Evolutionary conservation across 2,329 filamentous ascomycete species (phyloP).

Genomic region (Pseudogymnoascus sp.): DNA sequence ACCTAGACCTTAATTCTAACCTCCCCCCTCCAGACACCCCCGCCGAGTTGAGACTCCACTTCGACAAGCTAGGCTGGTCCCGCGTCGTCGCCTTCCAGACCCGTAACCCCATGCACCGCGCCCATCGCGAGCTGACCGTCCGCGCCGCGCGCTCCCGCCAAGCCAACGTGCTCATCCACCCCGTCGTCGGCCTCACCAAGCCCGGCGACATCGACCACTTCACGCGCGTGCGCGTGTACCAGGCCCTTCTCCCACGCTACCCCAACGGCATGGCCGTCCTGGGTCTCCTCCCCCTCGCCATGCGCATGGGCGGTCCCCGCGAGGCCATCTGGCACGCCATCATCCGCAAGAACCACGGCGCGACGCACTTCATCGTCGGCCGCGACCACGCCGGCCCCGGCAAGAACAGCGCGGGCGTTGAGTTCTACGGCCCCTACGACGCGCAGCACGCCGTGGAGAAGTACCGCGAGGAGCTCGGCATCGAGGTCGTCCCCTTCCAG

Average conservation of each 20-base stretch:
- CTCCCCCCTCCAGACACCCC: no score
- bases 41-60: no score
- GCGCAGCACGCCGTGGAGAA: constrained; percentile 94
- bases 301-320: constrained; percentile 97
- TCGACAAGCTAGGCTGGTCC: no score
- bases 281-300: constrained; percentile 87
- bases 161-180: constrained; percentile 98
- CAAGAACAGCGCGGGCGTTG: constrained; percentile 93
- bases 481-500: constrained; percentile 98
- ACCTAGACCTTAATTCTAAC: no score
- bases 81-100: no score
- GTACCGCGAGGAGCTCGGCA: constrained; percentile 92
- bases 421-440: constrained; percentile 98
- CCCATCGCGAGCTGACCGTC: constrained; percentile 95
- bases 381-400: constrained; percentile 96
- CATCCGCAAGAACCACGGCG: constrained; percentile 98
- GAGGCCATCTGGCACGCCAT: constrained; percentile 99
- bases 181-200: constrained; percentile 96
- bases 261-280: constrained; percentile 98
- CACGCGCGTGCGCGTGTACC: constrained; percentile 96
- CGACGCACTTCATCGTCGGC: constrained; percentile 98
- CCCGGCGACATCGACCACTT: constrained; percentile 99
- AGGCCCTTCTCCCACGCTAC: constrained; percentile 91
- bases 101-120: constrained; percentile 99
- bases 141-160: constrained; percentile 91